Percentiles rank a stretch among this genome's conserved stretches.
Conservation (phyloP, 2,329 filamentous ascomycete genomes). For the Beauveria medogensis region DNA sequence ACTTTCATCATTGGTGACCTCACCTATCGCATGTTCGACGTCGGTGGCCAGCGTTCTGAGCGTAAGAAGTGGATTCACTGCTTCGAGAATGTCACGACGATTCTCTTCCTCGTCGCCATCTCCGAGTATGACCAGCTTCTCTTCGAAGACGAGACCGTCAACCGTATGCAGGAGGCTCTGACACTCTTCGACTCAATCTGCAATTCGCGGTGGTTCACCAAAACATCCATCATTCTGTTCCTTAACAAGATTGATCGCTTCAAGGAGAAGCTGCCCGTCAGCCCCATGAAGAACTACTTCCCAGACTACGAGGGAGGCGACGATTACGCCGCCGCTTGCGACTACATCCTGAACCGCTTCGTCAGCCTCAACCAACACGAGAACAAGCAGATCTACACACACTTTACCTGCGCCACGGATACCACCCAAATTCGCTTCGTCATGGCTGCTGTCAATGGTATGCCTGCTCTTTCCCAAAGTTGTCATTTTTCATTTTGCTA, state of each 20-base stretch:
- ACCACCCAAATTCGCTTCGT: slow-evolving; percentile 99
- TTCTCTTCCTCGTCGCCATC: slow-evolving; percentile 93
- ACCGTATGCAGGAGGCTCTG: slow-evolving; percentile 85
- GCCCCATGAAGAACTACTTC: slow-evolving; percentile 84
- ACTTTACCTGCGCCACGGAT: slow-evolving; percentile 98
- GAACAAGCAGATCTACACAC: slow-evolving; percentile 99
- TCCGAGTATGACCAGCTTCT: slow-evolving; percentile 95
- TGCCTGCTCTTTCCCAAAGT: slow-evolving; percentile 22
- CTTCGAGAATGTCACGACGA: slow-evolving; percentile 96
- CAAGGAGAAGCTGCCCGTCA: slow-evolving; percentile 75
- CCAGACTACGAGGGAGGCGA: slow-evolving; percentile 90
- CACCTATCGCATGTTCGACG: slow-evolving; percentile 96
- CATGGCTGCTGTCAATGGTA: slow-evolving; percentile 98
- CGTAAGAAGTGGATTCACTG: slow-evolving; percentile 99
- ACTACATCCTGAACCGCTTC: slow-evolving; percentile 98
- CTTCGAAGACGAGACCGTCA: slow-evolving; percentile 94
- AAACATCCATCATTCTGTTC: slow-evolving; percentile 82
- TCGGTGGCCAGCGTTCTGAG: slow-evolving; percentile 90
- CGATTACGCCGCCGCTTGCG: slow-evolving; percentile 91
- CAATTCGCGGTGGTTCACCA: slow-evolving; percentile 85
- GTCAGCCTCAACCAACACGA: slow-evolving; percentile 98
- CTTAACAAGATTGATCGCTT: slow-evolving; percentile 88
- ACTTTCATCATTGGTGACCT: slow-evolving; percentile 92
- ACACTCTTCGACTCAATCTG: slow-evolving; percentile 83
- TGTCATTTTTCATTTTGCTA: neutral